Conservation (phyloP, 2,329 filamentous ascomycete genomes). For the Monascus ruber region DNA sequence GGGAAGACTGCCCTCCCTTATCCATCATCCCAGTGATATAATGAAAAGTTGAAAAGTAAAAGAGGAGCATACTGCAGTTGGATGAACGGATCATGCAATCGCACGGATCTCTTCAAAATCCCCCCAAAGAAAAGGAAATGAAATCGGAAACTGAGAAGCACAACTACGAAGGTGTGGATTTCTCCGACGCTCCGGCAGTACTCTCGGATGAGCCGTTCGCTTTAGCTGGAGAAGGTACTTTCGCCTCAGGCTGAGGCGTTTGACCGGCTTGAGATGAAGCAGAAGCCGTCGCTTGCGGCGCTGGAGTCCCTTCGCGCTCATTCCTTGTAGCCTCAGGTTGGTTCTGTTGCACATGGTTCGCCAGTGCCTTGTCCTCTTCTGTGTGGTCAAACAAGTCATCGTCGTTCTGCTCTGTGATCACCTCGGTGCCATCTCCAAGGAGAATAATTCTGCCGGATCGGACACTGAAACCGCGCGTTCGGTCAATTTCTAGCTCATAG, state of each 20-base stretch:
- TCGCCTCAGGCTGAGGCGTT: slow-evolving; percentile 19
- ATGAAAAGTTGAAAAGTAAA: too few species aligned
- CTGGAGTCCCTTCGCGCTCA: slow-evolving; percentile 42
- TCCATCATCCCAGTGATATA: too few species aligned
- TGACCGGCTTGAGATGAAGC: slow-evolving; percentile 10
- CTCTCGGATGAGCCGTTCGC: slow-evolving; percentile 16
- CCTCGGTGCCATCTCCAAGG: slow-evolving; percentile 87
- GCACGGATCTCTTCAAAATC: slow-evolving; percentile 5
- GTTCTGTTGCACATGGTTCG: slow-evolving; percentile 65
- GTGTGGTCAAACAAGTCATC: slow-evolving; percentile 90
- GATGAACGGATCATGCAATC: slow-evolving; percentile 6
- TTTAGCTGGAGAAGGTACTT: slow-evolving; percentile 27
- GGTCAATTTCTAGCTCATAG: slow-evolving; percentile 41
- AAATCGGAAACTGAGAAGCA: slow-evolving; percentile 5
- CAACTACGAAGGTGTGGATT: slow-evolving; percentile 18
- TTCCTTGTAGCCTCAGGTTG: slow-evolving; percentile 29
- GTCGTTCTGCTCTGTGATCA: slow-evolving; percentile 78
- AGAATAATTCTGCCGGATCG: slow-evolving; percentile 78
- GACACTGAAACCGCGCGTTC: slow-evolving; percentile 59
- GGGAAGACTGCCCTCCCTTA: too few species aligned
- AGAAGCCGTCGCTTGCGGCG: slow-evolving; percentile 30
- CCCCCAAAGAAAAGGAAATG: slow-evolving; percentile 5
- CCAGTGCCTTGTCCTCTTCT: slow-evolving; percentile 73
- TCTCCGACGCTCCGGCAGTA: slow-evolving; percentile 12
- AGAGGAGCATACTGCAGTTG: neutral